Evolutionary conservation across 331 rosid species (phyloP), one percentile per base, ranked within the genome.

Genomic region (Dryas integrifolia): DNA sequence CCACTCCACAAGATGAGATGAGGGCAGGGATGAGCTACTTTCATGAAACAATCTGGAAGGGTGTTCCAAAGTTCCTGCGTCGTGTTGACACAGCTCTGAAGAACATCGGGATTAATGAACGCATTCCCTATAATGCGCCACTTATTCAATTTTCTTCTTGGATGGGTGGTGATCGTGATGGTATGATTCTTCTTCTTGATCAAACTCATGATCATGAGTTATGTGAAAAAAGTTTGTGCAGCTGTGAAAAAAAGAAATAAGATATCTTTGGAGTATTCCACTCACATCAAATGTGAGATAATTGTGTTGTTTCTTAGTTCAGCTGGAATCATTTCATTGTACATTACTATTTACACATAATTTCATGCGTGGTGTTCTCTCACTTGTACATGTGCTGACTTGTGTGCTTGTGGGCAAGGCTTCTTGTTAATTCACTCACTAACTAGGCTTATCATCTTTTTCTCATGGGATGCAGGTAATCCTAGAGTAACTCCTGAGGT

Each of bases 101-200:
- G 83, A 92, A 90, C 73, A 85, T 90, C 21, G 98, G 98, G 75
- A 86, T 92, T 35, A 62, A 90, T 51, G 98, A 92, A 18, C 95
- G 96, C 2, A 87, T 92, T 67, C 98, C 98, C 59, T 84, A 92
- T 21, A 92, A 92, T 65, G 96, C 98, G 16, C 98, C 98, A 8
- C 91, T 92, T 44, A 92, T 92, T 79, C 98, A 92, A 55, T 92
- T 92, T 81, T 90, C 98, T 15, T 92, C 98, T 70, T 92, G 98
- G 98, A 92, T 92, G 98, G 98, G 98, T 43, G 98, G 98, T 74
- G 98, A 92, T 72, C 98, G 98, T 57, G 98, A 92, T 77, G 98
- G 98, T 92, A 87, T 15, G 72, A 9, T 58, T 64, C 80, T 71
- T 60, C 14, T 58, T 10, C 35, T 3, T 39, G 50, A 52, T 47